Evolutionary conservation across 2,329 filamentous ascomycete genomes (phyloP).

Genomic region (Verticillium tricorpus): DNA sequence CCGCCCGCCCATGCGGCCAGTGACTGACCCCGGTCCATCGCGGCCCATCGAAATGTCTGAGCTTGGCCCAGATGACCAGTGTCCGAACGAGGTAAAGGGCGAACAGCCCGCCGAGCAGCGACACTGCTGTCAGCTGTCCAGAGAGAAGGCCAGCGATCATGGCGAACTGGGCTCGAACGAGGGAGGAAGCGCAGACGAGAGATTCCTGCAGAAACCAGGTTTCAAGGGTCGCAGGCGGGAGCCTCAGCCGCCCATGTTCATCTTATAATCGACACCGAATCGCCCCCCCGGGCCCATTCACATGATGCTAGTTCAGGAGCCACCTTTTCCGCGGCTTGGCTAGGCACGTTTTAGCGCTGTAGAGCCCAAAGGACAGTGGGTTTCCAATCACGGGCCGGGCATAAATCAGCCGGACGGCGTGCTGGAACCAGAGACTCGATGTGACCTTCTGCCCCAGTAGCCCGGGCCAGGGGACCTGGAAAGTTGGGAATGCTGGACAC

Average conservation of each 20-base stretch:
- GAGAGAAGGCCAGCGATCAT: neutral
- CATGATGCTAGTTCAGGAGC: neutral
- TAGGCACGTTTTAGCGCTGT: neutral
- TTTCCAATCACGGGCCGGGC: neutral
- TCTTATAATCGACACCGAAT: neutral
- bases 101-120: neutral
- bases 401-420: neutral
- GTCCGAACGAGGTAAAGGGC: neutral
- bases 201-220: neutral
- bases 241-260: neutral
- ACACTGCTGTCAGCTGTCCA: neutral
- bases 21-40: slow-evolving; percentile 15
- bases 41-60: slow-evolving; percentile 19
- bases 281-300: neutral
- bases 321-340: neutral
- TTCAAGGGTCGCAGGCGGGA: neutral
- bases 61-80: slow-evolving; percentile 2
- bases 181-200: neutral
- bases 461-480: neutral
- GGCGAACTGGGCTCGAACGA: neutral
- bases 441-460: neutral
- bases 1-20: slow-evolving; percentile 18
- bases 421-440: neutral
- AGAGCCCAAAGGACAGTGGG: neutral
- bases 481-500: neutral